Conservation (phyloP, 345 rosid species). For the Aquilaria sinensis region DNA sequence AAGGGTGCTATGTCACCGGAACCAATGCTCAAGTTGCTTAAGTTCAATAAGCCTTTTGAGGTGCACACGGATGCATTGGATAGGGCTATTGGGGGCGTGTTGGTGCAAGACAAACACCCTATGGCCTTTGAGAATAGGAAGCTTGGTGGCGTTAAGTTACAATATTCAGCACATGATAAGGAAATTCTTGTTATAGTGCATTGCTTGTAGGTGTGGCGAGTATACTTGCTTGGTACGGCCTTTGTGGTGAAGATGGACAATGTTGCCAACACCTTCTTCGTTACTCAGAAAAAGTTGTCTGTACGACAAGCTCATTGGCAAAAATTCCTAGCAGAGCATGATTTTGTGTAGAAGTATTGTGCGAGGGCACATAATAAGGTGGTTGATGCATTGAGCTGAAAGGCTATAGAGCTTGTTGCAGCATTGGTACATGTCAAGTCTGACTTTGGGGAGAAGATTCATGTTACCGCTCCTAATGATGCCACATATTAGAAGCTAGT, state of each 20-base stretch:
- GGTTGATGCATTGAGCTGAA: neutral
- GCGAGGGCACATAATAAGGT: neutral
- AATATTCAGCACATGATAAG: neutral
- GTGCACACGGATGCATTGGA: neutral
- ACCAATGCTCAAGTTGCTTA: too few relatives aligned
- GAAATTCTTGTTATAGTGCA: neutral
- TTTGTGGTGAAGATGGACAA: neutral
- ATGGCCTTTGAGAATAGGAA: neutral
- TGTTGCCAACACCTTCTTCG: neutral
- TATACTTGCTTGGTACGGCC: neutral
- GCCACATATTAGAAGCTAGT: too few relatives aligned
- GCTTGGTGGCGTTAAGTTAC: neutral
- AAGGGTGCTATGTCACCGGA: too few relatives aligned
- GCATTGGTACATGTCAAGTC: neutral
- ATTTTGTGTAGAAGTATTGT: too few relatives aligned
- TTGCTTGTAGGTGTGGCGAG: neutral
- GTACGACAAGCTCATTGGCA: neutral
- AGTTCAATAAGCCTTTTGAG: neutral
- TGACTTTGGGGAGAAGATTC: neutral
- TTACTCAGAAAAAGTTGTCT: neutral
- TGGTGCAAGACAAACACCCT: neutral
- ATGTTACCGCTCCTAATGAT: neutral
- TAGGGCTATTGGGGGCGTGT: neutral
- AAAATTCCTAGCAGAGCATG: neutral
- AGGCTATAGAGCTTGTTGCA: neutral